phyloP scores from a whole-genome alignment of 2,329 filamentous ascomycete genomes.

The Fulvia fulva region DNA sequence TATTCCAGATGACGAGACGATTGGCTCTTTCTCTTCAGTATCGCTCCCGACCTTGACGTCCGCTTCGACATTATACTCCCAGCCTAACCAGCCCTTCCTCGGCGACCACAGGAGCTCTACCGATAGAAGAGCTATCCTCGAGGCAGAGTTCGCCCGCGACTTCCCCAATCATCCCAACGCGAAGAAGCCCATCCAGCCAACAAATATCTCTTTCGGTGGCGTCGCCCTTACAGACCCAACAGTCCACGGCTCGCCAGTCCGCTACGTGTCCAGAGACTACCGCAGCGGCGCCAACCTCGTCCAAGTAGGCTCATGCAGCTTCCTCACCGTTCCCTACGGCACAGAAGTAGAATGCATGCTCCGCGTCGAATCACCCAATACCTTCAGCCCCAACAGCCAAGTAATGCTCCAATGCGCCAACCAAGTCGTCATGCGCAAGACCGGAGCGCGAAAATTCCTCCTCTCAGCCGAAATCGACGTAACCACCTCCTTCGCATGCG shows the following conservation, averaged over 20 bases:
- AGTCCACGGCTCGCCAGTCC: constrained; percentile 27
- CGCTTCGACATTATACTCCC: constrained; percentile 18
- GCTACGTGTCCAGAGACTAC: constrained; percentile 23
- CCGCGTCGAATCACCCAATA: constrained; percentile 22
- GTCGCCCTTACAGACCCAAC: constrained; percentile 28
- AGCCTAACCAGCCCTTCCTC: constrained; percentile 14
- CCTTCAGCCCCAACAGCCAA: constrained; percentile 5
- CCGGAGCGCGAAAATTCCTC: constrained; percentile 21
- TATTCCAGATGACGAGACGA: constrained; percentile 20
- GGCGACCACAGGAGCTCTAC: constrained; percentile 10
- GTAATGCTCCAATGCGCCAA: constrained; percentile 29
- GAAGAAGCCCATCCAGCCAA: constrained; percentile 2
- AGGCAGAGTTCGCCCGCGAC: constrained; percentile 9
- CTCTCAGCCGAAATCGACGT: constrained; percentile 30
- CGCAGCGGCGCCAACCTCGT: constrained; percentile 18
- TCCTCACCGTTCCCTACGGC: constrained; percentile 29
- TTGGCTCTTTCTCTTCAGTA: constrained; percentile 16
- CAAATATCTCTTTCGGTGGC: constrained; percentile 15
- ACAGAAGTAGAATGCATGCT: constrained; percentile 25
- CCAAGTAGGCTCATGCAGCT: constrained; percentile 25
- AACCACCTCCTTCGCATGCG: constrained; percentile 23
- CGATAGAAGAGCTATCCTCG: constrained; percentile 1
- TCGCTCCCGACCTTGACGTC: constrained; percentile 20
- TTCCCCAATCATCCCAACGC: constrained; percentile 12
- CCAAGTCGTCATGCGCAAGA: constrained; percentile 26